A percentile compares a stretch with the other conserved stretches of the same genome.
phyloP scores from a whole-genome alignment of 169 alveolate genomes.

The Perkinsus olseni region DNA sequence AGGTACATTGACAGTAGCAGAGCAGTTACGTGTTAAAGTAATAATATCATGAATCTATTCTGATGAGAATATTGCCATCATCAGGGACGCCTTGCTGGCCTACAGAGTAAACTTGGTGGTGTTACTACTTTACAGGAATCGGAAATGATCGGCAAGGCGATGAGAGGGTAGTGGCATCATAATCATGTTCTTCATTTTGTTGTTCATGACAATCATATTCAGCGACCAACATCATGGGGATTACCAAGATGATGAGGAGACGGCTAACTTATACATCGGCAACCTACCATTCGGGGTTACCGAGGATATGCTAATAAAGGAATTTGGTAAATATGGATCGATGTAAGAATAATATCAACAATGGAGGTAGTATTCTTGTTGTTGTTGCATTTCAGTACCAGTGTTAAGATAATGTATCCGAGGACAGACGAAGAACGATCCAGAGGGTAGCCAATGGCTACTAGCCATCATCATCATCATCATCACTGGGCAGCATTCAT shows the following conservation, averaged over 20 bases:
- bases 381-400: background rate
- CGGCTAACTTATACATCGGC: background rate
- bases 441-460: background rate
- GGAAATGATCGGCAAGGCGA: background rate
- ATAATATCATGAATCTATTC: background rate
- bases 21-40: background rate
- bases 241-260: background rate
- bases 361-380: background rate
- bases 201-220: too few species aligned
- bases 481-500: too few species aligned
- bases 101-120: background rate
- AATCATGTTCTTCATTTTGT: too few species aligned
- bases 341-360: background rate
- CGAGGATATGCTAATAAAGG: background rate
- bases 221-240: background rate
- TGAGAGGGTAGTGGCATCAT: background rate
- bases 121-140: background rate
- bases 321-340: background rate
- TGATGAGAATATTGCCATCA: background rate
- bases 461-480: background rate
- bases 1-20: background rate
- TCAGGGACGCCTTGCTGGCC: background rate
- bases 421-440: background rate
- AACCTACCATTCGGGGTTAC: background rate
- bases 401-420: background rate